Conservation (phyloP, 306 rosid species). For the Cercis canadensis region DNA sequence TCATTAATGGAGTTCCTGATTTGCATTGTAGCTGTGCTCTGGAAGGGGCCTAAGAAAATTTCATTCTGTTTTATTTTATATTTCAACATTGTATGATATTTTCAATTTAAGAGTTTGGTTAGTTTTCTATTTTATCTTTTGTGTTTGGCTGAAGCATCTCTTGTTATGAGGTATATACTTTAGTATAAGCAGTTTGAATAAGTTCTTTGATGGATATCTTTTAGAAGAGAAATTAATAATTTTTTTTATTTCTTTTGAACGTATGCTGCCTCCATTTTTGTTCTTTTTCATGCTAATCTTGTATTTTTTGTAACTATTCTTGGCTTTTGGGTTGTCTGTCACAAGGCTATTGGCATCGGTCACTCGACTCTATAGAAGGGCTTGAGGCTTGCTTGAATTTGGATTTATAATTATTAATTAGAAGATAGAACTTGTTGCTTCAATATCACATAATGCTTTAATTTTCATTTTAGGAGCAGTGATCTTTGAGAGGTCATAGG, state of each 20-base stretch:
- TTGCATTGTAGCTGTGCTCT: no score
- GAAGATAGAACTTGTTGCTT: no score
- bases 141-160: background rate
- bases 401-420: no score
- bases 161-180: background rate
- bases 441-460: no score
- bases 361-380: no score
- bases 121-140: background rate
- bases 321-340: background rate
- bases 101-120: background rate
- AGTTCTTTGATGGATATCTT: background rate
- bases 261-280: background rate
- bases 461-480: no score
- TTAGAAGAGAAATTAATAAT: background rate
- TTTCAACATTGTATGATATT: no score
- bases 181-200: background rate
- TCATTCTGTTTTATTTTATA: no score
- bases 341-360: background rate
- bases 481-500: no score
- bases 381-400: no score
- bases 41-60: no score
- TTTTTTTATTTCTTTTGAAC: background rate
- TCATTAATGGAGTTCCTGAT: no score
- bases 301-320: background rate
- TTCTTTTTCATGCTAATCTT: background rate